Conservation (phyloP, 2,329 filamentous ascomycete genomes). For the Ceratocystis variospora region DNA sequence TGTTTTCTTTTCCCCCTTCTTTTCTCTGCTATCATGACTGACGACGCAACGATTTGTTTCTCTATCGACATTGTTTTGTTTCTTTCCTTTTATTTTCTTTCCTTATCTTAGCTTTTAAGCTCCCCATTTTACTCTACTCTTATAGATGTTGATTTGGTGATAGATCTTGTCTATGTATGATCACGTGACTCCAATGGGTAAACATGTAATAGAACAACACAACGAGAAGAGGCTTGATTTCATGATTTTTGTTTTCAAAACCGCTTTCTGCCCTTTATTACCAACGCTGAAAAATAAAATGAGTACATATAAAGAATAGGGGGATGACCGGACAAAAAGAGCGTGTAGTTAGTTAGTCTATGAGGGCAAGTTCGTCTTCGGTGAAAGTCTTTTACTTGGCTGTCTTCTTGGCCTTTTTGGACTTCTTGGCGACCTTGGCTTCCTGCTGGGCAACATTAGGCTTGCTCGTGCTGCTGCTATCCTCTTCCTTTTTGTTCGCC, state of each 20-base stretch:
- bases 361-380: constrained; percentile 1
- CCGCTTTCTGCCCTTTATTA: constrained; percentile 13
- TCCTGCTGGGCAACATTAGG: constrained; percentile 18
- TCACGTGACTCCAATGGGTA: not conserved
- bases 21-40: constrained; percentile 18
- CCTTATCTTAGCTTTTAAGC: not conserved
- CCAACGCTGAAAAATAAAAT: constrained; percentile 14
- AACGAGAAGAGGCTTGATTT: not conserved
- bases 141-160: not conserved
- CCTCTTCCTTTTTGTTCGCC: constrained; percentile 19
- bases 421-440: constrained; percentile 19
- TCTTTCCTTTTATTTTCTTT: constrained; percentile 10
- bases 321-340: not conserved
- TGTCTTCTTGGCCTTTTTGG: constrained; percentile 19
- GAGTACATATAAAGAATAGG: constrained; percentile 7
- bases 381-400: not conserved
- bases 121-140: too few species aligned
- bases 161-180: not conserved
- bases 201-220: too few species aligned
- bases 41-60: constrained; percentile 17
- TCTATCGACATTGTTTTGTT: not conserved
- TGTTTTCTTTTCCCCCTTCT: not conserved
- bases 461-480: not conserved
- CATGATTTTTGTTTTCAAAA: constrained; percentile 21
- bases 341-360: too few species aligned